Conservation (phyloP, 148 eudicot genomes). For the Spergularia marina region DNA sequence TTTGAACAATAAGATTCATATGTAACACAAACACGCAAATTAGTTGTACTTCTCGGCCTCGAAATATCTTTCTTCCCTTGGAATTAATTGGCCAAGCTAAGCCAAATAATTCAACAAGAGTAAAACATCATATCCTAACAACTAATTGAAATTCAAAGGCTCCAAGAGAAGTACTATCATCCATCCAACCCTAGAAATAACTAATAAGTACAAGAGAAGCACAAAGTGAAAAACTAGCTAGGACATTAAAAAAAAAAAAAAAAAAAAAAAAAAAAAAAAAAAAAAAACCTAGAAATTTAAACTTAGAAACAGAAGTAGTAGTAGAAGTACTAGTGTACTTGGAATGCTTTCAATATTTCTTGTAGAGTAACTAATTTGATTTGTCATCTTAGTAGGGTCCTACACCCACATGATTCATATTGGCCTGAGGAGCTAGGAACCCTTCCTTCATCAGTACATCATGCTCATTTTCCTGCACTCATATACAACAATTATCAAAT, state of each 20-base stretch:
- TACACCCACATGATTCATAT: conserved; percentile 61
- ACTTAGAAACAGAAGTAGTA: conserved; percentile 6
- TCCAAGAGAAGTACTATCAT: too few species aligned
- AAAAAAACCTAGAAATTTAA: background rate
- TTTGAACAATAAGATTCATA: conserved; percentile 21
- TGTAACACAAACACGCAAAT: conserved; percentile 12
- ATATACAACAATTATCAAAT: background rate
- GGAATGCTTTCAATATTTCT: conserved; percentile 13
- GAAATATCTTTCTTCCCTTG: conserved; percentile 6
- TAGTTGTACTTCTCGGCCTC: background rate
- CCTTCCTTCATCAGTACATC: conserved; percentile 78
- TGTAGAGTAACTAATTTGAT: conserved; percentile 14
- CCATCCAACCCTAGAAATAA: background rate
- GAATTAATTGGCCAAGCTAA: background rate
- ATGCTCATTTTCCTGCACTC: conserved; percentile 80
- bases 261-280: background rate
- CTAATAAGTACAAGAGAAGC: conserved; percentile 20
- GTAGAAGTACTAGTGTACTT: conserved; percentile 22
- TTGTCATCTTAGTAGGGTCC: conserved; percentile 59
- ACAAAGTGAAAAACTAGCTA: conserved; percentile 11
- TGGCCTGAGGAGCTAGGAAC: conserved; percentile 52
- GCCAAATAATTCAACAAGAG: conserved; percentile 16
- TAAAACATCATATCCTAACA: background rate
- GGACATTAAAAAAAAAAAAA: background rate
- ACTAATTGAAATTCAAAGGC: background rate